Conservation (phyloP, 805 yeast species). For the Kodamaea kakaduensis region DNA sequence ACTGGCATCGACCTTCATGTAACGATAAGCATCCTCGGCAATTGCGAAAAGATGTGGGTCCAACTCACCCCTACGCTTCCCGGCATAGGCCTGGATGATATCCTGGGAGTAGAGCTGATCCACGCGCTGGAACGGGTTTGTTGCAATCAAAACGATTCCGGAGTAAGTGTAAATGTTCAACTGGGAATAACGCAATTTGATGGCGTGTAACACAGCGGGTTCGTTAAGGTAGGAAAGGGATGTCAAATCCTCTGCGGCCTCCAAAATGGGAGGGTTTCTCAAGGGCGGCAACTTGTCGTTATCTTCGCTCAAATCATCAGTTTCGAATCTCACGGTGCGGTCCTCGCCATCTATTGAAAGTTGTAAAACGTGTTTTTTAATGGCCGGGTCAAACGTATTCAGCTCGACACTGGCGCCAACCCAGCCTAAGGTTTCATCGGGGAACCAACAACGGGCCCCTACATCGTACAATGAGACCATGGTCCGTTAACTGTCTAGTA, state of each 20-base stretch:
- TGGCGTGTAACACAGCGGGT: constrained; percentile 94
- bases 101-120: constrained; percentile 90
- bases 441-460: constrained; percentile 76
- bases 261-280: constrained; percentile 87
- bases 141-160: constrained; percentile 94
- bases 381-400: constrained; percentile 35
- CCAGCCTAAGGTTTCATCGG: constrained; percentile 73
- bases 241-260: constrained; percentile 92
- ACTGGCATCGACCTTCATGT: constrained; percentile 80
- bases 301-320: constrained; percentile 47
- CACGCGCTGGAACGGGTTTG: constrained; percentile 90
- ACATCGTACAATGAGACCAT: constrained; percentile 25
- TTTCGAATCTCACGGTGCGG: constrained; percentile 44
- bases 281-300: constrained; percentile 67
- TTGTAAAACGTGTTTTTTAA: constrained; percentile 44
- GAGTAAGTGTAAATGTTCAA: constrained; percentile 91
- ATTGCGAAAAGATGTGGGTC: constrained; percentile 97
- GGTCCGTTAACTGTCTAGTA: no score
- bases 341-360: constrained; percentile 43
- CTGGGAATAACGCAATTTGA: constrained; percentile 82
- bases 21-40: constrained; percentile 95
- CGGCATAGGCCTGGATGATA: constrained; percentile 91
- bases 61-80: constrained; percentile 87
- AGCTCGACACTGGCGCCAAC: constrained; percentile 59
- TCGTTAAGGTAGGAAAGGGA: constrained; percentile 89